Evolutionary conservation across 106 monocot genomes (phyloP), one percentile per base, ranked within the genome.

Genomic region (Allium cepa): DNA sequence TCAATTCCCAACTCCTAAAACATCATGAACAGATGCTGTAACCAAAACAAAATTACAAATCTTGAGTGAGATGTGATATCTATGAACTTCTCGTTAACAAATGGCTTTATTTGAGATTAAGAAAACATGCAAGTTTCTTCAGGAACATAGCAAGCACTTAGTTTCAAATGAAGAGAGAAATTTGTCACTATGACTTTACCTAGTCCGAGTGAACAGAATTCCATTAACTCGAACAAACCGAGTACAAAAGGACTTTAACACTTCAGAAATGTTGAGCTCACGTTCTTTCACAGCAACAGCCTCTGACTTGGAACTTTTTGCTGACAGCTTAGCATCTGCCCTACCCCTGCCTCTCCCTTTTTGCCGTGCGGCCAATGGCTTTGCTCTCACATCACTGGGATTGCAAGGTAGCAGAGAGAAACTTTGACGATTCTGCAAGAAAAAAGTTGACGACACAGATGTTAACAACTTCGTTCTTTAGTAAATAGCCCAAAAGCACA

Each of bases 181-280:
- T 56, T 17, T 9, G 46, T 15, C 36, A 36, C 36, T 36, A 36
- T 36, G 49, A 9, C 14, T 62, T 48, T 83, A 93, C 97, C 97
- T 99, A 16, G 97, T 99, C 47, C 87, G 72, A 57, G 97, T 92
- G 72, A 90, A 99, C 46, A 99, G 92, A 61, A 99, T 85, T 53
- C 97, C 97, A 76, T 99, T 89, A 62, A 93, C 82, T 18, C 97
- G 72, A 57, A 99, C 82, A 87, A 99, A 99, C 26, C 84, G 86
- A 59, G 76, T 83, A 14, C 73, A 81, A 63, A 99, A 99, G 50
- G 77, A 72, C 71, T 85, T 92, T 12, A 83, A 83, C 47, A 79
- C 71, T 26, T 99, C 90, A 57, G 76, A 49, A 10, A 74, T 51
- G 60, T 50, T 82, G 8, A 79, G 56, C 22, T 80, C 80, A 18